Conservation (phyloP, 768 basidiomycete species). For the Flagelloscypha sp. region DNA sequence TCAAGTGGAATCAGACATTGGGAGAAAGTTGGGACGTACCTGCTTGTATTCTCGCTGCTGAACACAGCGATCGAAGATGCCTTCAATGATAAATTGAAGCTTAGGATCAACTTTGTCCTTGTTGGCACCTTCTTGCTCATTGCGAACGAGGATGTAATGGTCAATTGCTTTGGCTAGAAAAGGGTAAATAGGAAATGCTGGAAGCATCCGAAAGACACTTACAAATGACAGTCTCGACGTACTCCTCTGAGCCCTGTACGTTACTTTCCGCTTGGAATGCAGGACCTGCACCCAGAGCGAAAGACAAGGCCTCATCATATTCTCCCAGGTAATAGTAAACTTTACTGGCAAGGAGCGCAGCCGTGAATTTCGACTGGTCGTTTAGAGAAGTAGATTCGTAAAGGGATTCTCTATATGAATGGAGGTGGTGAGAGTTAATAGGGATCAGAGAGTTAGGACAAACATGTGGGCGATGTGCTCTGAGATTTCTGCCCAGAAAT, state of each 20-base stretch:
- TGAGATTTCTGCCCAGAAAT: conserved; percentile 98
- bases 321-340: conserved; percentile 96
- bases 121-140: conserved; percentile 39
- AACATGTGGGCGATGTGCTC: conserved; percentile 88
- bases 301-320: conserved; percentile 91
- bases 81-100: conserved; percentile 78
- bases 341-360: conserved; percentile 92
- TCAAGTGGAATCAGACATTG: conserved; percentile 7
- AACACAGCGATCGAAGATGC: conserved; percentile 80
- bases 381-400: conserved; percentile 80
- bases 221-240: conserved; percentile 93
- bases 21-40: conserved; percentile 30
- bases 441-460: conserved; percentile 22
- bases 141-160: conserved; percentile 72
- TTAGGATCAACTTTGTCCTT: conserved; percentile 68
- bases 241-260: conserved; percentile 66
- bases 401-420: conserved; percentile 63
- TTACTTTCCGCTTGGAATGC: conserved; percentile 75
- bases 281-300: conserved; percentile 84
- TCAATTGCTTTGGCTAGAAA: conserved; percentile 88
- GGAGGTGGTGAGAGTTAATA: conserved; percentile 8
- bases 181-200: neutral
- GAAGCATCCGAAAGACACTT: conserved; percentile 25
- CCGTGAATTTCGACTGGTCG: conserved; percentile 65
- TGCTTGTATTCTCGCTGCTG: conserved; percentile 88